Percentiles rank a stretch among this genome's conserved stretches.
These are phyloP conservation scores for Rhododendron ovatum DNA, from an alignment of 148 eudicot species.

Conservation along the genomic window DNA sequence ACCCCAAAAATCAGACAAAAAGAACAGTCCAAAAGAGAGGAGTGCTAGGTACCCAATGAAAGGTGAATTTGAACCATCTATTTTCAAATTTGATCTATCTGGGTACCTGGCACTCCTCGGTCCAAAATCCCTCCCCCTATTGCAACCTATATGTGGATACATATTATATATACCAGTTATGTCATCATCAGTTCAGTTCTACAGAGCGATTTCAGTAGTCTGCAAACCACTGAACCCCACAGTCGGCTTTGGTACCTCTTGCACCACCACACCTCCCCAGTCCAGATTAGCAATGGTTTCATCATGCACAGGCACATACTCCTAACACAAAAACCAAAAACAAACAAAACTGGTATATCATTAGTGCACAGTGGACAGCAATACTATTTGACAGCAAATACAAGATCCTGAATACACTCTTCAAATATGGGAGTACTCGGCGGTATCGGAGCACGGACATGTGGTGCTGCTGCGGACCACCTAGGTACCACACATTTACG, in stretches of 20 bases:
- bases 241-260: slow-evolving; percentile 32
- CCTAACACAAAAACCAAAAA: slow-evolving; percentile 22
- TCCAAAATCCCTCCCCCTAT: background rate
- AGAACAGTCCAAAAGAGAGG: background rate
- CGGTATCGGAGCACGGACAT: too few species aligned
- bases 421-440: too few species aligned
- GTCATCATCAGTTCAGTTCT: background rate
- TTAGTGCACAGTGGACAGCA: too few species aligned
- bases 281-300: slow-evolving; percentile 48
- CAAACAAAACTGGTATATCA: background rate
- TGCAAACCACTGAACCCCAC: slow-evolving; percentile 40
- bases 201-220: slow-evolving; percentile 42
- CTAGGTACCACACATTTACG: too few species aligned
- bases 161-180: background rate
- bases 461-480: too few species aligned
- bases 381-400: background rate
- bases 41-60: too few species aligned
- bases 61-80: too few species aligned
- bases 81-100: too few species aligned
- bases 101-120: too few species aligned
- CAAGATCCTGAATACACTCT: background rate
- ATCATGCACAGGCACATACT: slow-evolving; percentile 63
- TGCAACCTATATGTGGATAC: background rate
- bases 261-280: slow-evolving; percentile 29
- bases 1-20: background rate